Percentiles rank a stretch among this genome's conserved stretches.
Conservation (phyloP, 1,284 basidiomycete species). For the Cryptococcus hybrid region DNA sequence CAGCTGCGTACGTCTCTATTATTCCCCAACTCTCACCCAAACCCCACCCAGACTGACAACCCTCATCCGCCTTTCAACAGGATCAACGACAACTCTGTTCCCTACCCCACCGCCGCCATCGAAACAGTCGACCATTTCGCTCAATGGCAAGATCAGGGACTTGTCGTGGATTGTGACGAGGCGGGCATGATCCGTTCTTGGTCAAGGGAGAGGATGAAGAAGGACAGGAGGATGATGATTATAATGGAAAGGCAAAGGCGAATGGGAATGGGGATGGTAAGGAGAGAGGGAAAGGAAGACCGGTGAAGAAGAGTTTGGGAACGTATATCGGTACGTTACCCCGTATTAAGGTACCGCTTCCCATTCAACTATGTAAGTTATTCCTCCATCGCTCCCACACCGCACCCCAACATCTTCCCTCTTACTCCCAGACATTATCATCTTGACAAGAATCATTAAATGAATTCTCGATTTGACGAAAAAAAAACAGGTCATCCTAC, state of each 20-base stretch:
- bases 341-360: conserved; percentile 60
- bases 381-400: conserved; percentile 6
- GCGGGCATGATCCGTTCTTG: conserved; percentile 27
- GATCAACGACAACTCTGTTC: conserved; percentile 75
- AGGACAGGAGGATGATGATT: conserved; percentile 40
- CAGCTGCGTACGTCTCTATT: no score
- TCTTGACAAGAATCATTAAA: no score
- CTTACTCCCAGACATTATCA: no score
- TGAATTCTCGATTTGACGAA: no score
- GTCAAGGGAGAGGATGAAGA: conserved; percentile 11
- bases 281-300: conserved; percentile 4
- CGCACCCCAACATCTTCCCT: no score
- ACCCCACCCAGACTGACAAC: no score
- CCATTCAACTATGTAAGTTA: conserved; percentile 58
- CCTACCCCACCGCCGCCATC: conserved; percentile 74
- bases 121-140: conserved; percentile 67
- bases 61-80: conserved; percentile 17
- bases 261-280: neutral
- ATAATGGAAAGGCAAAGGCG: no score
- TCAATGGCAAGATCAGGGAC: conserved; percentile 58
- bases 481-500: conserved; percentile 56
- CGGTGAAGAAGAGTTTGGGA: conserved; percentile 15
- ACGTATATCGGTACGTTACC: conserved; percentile 54
- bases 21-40: no score
- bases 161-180: conserved; percentile 59